Conservation (phyloP, 2,329 filamentous ascomycete species). For the Botryotinia narcissicola region DNA sequence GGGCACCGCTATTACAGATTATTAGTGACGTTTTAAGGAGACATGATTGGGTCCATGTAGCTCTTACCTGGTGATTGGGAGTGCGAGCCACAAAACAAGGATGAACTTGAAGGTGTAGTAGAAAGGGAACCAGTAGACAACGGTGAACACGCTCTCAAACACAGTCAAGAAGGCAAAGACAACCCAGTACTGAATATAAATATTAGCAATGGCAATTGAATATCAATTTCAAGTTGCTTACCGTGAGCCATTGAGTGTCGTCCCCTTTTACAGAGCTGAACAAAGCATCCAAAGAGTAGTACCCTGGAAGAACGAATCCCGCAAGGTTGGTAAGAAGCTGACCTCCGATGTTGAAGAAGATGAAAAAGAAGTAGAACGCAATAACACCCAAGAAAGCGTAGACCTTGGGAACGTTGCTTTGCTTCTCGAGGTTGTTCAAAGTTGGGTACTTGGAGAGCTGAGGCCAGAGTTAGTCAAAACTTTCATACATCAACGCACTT, state of each 20-base stretch:
- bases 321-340: constrained; percentile 85
- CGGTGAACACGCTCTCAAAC: constrained; percentile 76
- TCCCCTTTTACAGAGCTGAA: constrained; percentile 70
- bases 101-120: constrained; percentile 99
- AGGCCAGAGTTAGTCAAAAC: neutral
- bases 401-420: constrained; percentile 78
- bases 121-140: constrained; percentile 95
- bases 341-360: constrained; percentile 88
- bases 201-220: constrained; percentile 21
- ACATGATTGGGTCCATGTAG: neutral
- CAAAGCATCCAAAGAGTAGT: constrained; percentile 78
- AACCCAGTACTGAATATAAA: constrained; percentile 70
- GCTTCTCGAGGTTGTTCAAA: constrained; percentile 83
- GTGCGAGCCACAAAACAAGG: constrained; percentile 94
- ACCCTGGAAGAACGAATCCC: constrained; percentile 77
- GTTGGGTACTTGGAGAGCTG: constrained; percentile 82
- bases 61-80: constrained; percentile 86
- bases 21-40: constrained; percentile 14
- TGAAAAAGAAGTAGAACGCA: constrained; percentile 83
- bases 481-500: neutral
- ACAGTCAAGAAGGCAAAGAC: constrained; percentile 82
- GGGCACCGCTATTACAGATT: constrained; percentile 68
- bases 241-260: constrained; percentile 78
- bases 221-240: constrained; percentile 42
- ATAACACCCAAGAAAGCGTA: constrained; percentile 75